phyloP scores from a whole-genome alignment of 2,329 filamentous ascomycete species.

The Claviceps digitariae region DNA sequence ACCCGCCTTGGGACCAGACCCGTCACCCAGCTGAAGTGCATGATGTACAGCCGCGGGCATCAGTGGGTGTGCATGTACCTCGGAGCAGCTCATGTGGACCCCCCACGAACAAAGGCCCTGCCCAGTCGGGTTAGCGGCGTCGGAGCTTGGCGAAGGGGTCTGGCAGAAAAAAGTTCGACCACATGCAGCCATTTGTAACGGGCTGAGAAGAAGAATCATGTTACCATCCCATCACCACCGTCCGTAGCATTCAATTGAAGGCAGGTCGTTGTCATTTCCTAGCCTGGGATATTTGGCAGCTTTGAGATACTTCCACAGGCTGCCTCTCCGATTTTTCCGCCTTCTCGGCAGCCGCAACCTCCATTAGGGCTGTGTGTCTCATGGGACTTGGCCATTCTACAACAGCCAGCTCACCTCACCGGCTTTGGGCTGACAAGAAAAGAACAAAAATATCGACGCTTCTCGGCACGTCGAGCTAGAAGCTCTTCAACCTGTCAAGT shows the following conservation, averaged over 20 bases:
- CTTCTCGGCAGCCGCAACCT: not conserved
- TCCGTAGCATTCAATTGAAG: not conserved
- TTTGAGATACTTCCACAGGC: not conserved
- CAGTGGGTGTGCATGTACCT: not conserved
- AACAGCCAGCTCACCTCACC: not conserved
- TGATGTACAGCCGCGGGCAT: too few relatives aligned
- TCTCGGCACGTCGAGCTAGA: not conserved
- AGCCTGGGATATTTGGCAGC: not conserved
- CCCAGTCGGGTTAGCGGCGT: not conserved
- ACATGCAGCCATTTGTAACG: not conserved
- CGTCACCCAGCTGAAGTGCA: too few relatives aligned
- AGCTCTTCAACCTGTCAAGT: too few relatives aligned
- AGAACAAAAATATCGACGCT: not conserved
- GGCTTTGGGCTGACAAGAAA: not conserved
- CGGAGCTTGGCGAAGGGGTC: slow-evolving; percentile 1
- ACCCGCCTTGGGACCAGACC: too few relatives aligned
- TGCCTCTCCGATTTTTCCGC: too few relatives aligned
- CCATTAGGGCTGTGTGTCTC: not conserved
- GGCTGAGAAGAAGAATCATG: not conserved
- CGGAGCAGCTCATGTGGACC: not conserved
- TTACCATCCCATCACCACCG: not conserved
- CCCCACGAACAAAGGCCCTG: not conserved
- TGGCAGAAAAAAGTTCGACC: slow-evolving; percentile 14
- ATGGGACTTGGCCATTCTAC: not conserved
- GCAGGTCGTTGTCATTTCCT: too few relatives aligned